Evolutionary conservation across 139 green algal genomes (phyloP), one percentile per base, ranked within the genome.

Genomic region (Zygnema cylindricum): DNA sequence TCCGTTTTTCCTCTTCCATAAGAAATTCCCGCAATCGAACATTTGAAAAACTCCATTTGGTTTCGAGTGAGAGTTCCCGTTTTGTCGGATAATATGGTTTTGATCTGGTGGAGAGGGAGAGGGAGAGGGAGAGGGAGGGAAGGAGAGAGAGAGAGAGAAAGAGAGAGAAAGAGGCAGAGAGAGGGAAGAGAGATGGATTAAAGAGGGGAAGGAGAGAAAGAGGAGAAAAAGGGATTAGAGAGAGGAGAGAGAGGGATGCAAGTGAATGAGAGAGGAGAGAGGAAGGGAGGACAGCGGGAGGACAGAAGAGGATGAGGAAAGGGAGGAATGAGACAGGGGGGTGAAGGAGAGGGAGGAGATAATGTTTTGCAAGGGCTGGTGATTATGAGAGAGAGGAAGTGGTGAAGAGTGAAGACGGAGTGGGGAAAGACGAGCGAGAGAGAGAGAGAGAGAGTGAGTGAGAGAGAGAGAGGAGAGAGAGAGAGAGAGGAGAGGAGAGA

Each of bases 41-140:
- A 96, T 84, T 97, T 98, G 93, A 98, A 97, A 91, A 98, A 98
- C 92, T 98, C 96, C 94, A 96, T 96, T 57, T 92, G 81, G 92
- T 96, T 96, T 81, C 88, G 84, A 1, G 94, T 96, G 39, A 95
- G 92, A 21, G 94, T 96, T 77, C 95, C 95, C 2, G 97, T 99
- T 93, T 99, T 99, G 94, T 99, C 97, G 2, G 86, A 91, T 49
- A 91, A 78, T n/a, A 91, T 54, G 2, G 86, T 91, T 16, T 89
- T 41, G 16, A 90, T 77, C 85, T 90, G 85, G 49, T 63, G 7
- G 49, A 7, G 49, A 25, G 49, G 16, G 49, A 16, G 16, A 63
- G 49, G 49, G 49, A 79, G 39, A 43, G 38, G 71, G 11, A 49
- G 7, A 79, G 7, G 71, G 41, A 49, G 16, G 3, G 3, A 79